Evolutionary conservation across 2,329 filamentous ascomycete genomes (phyloP).

Genomic region (Epichloe brachyelytri): DNA sequence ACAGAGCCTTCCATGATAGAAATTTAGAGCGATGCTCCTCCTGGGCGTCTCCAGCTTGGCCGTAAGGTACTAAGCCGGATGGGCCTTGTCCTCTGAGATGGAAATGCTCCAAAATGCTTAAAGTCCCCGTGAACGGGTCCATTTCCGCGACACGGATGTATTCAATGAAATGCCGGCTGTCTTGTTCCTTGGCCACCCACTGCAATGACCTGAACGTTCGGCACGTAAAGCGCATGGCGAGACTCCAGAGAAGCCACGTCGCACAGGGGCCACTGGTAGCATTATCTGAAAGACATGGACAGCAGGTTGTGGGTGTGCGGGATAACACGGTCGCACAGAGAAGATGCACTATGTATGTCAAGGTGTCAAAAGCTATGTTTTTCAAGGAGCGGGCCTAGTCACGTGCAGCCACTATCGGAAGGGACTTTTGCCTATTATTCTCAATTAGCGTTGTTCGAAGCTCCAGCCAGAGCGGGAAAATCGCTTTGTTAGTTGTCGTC

Average conservation of each 20-base stretch:
- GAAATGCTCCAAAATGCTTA: constrained; percentile 16
- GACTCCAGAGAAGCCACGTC: background rate
- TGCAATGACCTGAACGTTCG: background rate
- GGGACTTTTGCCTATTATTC: no score
- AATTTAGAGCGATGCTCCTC: constrained; percentile 21
- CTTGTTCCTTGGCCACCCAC: background rate
- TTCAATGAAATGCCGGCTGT: background rate
- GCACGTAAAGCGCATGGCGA: background rate
- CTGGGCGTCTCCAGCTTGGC: constrained; percentile 18
- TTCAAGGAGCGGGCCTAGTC: no score
- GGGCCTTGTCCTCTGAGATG: constrained; percentile 15
- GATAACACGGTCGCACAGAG: background rate
- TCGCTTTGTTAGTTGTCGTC: no score
- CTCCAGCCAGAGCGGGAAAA: no score
- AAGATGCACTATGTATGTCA: no score
- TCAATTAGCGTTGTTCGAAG: no score
- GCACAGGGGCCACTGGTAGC: background rate
- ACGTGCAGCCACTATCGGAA: no score
- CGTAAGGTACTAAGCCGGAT: constrained; percentile 17
- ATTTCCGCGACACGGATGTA: background rate
- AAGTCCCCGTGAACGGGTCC: background rate
- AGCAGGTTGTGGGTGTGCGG: background rate
- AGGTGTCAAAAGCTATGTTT: no score
- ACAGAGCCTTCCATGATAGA: constrained; percentile 22
- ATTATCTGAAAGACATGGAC: constrained; percentile 3